A percentile compares a stretch with the other conserved stretches of the same genome.
phyloP scores from a whole-genome alignment of 139 green algal genomes.

The Ettlia oleoabundans region DNA sequence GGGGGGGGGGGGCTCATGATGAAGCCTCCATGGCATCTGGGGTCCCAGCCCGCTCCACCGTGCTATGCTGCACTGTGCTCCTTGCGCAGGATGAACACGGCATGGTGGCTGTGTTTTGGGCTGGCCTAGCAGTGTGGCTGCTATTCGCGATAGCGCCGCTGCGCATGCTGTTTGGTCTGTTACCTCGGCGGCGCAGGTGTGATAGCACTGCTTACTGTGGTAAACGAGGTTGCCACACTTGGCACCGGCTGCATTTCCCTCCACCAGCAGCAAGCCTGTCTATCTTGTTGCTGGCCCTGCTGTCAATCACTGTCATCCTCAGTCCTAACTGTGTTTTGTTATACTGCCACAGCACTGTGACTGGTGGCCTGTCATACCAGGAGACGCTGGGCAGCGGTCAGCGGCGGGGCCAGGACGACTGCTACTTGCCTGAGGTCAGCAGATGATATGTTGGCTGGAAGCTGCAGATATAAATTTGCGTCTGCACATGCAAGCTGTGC shows the following conservation, averaged over 20 bases:
- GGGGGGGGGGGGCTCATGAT: too few species aligned
- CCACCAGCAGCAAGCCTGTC: too few species aligned
- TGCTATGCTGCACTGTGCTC: too few species aligned
- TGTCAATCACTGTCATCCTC: too few species aligned
- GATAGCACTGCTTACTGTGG: too few species aligned
- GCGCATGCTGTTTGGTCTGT: constrained; percentile 36
- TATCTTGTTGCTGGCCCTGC: too few species aligned
- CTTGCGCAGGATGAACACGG: constrained; percentile 20
- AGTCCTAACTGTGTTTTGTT: too few species aligned
- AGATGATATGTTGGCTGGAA: neutral
- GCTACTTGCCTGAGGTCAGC: constrained; percentile 25
- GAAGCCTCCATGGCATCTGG: too few species aligned
- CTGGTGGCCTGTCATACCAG: constrained; percentile 32
- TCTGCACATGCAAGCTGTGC: neutral
- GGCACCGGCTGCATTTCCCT: too few species aligned
- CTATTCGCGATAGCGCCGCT: constrained; percentile 44
- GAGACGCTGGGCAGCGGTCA: constrained; percentile 33
- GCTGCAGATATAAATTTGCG: neutral
- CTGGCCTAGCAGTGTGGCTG: constrained; percentile 56
- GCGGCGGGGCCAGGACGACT: constrained; percentile 35
- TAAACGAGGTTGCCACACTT: too few species aligned
- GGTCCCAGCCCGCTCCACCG: too few species aligned
- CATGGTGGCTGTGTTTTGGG: constrained; percentile 50
- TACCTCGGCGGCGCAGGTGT: constrained; percentile 23
- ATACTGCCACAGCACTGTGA: constrained; percentile 28